Percentiles rank a stretch among this genome's conserved stretches.
Conservation (phyloP, 2,329 filamentous ascomycete species). For the Hawksworthiomyces lignivorus region DNA sequence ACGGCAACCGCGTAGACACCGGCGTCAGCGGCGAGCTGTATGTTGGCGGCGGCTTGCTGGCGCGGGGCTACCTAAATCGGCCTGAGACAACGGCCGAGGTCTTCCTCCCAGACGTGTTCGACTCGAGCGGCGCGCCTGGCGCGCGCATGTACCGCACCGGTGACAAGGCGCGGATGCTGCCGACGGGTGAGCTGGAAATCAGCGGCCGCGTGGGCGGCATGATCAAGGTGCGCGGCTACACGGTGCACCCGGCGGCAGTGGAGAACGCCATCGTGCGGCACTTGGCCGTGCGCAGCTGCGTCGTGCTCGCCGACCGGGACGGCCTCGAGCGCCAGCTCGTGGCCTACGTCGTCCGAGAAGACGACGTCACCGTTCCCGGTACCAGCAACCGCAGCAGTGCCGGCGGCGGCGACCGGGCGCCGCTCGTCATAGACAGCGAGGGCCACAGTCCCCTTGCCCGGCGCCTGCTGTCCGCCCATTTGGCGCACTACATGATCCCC, state of each 20-base stretch:
- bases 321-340: constrained; percentile 68
- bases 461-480: constrained; percentile 53
- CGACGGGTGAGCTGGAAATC: constrained; percentile 64
- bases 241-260: constrained; percentile 68
- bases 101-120: constrained; percentile 61
- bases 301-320: constrained; percentile 66
- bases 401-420: constrained; percentile 51
- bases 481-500: constrained; percentile 81
- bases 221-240: constrained; percentile 76
- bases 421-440: constrained; percentile 59
- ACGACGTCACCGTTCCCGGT: constrained; percentile 32
- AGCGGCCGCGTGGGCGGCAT: constrained; percentile 69
- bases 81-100: constrained; percentile 68
- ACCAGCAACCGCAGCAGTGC: constrained; percentile 23
- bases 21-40: constrained; percentile 66
- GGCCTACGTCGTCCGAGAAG: constrained; percentile 66
- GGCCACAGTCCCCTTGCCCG: constrained; percentile 65
- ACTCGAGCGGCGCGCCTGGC: constrained; percentile 33
- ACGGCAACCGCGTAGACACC: constrained; percentile 52
- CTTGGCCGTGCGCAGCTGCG: constrained; percentile 63
- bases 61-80: constrained; percentile 71
- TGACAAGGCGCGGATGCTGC: constrained; percentile 59
- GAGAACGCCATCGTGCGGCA: constrained; percentile 64
- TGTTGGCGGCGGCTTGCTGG: constrained; percentile 65
- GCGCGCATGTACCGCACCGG: constrained; percentile 70